Evolutionary conservation across 2,329 filamentous ascomycete species (phyloP), one percentile per base, ranked within the genome.

Genomic region (Gyromitra esculenta): DNA sequence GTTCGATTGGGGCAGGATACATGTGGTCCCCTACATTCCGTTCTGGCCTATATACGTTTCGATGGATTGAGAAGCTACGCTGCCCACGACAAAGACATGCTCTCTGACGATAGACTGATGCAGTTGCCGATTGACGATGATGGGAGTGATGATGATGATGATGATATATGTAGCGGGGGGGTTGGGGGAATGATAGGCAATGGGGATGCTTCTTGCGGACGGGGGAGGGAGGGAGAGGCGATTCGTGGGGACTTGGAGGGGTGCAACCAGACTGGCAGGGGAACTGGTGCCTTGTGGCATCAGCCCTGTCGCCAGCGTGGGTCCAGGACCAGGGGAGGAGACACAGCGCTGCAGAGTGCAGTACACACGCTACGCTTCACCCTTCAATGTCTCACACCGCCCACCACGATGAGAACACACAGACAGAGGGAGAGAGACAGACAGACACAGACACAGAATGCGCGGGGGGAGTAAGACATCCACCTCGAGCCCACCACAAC

Each of bases 251-350:
- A n/a, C 7, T 62, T 31, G 37, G 43, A 48, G 21, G 50, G 50
- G 70, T 66, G 72, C 62, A 71, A 75, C 66, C 31, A 64, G 57
- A 52, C 69, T 70, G 50, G 72, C 65, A 75, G 72, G 69, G 64
- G 69, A 50, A 52, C 48, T 39, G 66, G 75, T 75, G 75, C 75
- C 75, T 77, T 74, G 75, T 66, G 64, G 72, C 71, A 69, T 75
- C 70, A 70, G 75, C 71, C 75, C 75, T 77, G 75, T 65, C 75
- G 59, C 74, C 70, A 69, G 57, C 57, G 13, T 7, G 21, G 63
- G 73, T 63, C 56, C 54, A 50, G 62, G 67, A 60, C 62, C 52
- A 67, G 56, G 59, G 43, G 43, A 52, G 43, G 43, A 52, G 41
- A 35, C 48, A 59, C 41, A 67, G 35, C 52, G 52, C 45, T 41